Base-by-base conservation (phyloP, 352 stramenopile genomes). In the Globisporangium alternatum region DNA sequence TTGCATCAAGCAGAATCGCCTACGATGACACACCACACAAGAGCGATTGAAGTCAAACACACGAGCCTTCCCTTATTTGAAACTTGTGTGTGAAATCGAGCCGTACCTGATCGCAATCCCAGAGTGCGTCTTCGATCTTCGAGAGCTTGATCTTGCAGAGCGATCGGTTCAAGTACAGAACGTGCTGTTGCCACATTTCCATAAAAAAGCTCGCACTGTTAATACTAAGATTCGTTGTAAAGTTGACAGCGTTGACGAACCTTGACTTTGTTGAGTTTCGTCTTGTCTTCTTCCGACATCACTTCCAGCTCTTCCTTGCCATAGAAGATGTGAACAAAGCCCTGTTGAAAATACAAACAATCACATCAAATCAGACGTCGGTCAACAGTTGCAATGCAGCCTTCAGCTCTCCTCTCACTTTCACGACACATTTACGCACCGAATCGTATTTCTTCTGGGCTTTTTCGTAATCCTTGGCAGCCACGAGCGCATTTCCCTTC, bases 321-420 rank as follows among this genome's bases (percentile, higher is more conserved):
- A 64, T 86, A 95, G 63, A 95, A 95, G 17, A 93, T 90, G 68
- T 93, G 82, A 3, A 95, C 86, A 55, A 95, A 95, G 6, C 84
- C 86, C 86, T 94, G 59, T 22, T 28, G 8, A 48, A 49, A 60
- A 28, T 5, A 12, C 12, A 35, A 54, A 39, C 10, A 53, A 60
- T n/a, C 33, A 58, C 12, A 57, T 21, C 25, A 45, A 51, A 13
- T 35, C 12, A 3, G 25, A 35, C 10, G n/a, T 44, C 31, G 8
- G 31, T 37, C 5, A 37, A 10, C 5, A 7, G 31, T 37, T 37
- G 5, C 31, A 37, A 9, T 9, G 8, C 6, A 9, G 31, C 31
- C 31, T 37, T 9, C 5, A 9, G 31, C 5, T 7, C 31, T 37
- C 8, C 39, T 7, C 17, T 21, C 19, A 45, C 28, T 1, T 7